Percentiles rank a stretch among this genome's conserved stretches.
Evolutionary conservation across 164 flowering plant species (phyloP).

Genomic region (Aristolochia californica): DNA sequence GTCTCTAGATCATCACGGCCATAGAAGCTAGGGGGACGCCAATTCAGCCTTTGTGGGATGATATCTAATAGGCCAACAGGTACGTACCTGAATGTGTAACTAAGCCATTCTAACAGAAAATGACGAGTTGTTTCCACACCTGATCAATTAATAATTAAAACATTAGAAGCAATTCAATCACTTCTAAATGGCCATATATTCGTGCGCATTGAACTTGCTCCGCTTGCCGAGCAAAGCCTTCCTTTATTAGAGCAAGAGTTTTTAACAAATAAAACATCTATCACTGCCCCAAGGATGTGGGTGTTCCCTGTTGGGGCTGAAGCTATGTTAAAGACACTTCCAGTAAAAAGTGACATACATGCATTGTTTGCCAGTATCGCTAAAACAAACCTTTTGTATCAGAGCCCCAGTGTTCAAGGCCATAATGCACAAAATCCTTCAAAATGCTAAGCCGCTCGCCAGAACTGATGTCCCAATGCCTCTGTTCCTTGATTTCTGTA

Average conservation of each 20-base stretch:
- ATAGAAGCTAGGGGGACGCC: constrained; percentile 86
- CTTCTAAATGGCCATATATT: no score
- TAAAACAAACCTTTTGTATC: constrained; percentile 69
- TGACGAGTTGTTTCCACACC: constrained; percentile 95
- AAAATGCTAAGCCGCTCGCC: constrained; percentile 66
- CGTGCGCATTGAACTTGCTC: no score
- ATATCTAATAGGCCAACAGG: constrained; percentile 88
- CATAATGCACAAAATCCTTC: constrained; percentile 70
- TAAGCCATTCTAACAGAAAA: constrained; percentile 94
- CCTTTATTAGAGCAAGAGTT: no score
- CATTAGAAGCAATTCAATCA: background rate
- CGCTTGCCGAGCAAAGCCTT: no score
- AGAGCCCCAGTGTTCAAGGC: constrained; percentile 99
- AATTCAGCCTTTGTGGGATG: constrained; percentile 69
- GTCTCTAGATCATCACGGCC: constrained; percentile 95
- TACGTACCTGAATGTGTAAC: constrained; percentile 75
- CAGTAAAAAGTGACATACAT: no score
- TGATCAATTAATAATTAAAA: constrained; percentile 12
- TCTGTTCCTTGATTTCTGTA: constrained; percentile 93
- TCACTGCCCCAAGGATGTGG: no score
- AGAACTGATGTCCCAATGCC: constrained; percentile 97
- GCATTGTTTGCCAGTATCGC: no score
- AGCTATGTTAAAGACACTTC: background rate
- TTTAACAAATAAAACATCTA: no score
- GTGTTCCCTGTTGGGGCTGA: background rate